Evolutionary conservation across 306 rosid species (phyloP), one percentile per base, ranked within the genome.

Genomic region (Corylus heterophylla): DNA sequence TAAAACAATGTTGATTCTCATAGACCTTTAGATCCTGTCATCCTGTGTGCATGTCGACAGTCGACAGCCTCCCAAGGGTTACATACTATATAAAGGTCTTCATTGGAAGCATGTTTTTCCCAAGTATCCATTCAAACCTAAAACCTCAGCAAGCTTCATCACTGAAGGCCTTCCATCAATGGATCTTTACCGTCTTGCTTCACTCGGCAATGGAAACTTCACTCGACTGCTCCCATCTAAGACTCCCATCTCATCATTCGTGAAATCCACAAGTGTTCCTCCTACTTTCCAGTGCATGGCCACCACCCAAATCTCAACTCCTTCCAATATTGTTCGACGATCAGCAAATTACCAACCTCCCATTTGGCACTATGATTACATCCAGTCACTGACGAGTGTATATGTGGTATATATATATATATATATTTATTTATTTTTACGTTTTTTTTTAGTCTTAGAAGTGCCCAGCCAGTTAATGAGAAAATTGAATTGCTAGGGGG

Each of bases 281-380:
- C 17, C 3, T 8, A 5, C 70, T 64, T 2, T 35, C 20, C 44
- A 12, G 2, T 64, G 47, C 70, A 64, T 29, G 70, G 20, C 17
- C 42, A 8, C 47, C 45, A 6, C 11, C 2, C 9, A 64, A 35
- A 64, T 35, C 18, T 64, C 70, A 63, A 13, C 8, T 13, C 12
- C 12, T 27, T 12, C 22, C 10, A 22, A 35, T 37, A 13, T 75
- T 11, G 59, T 35, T 37, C 80, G 80, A 18, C 69, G 84, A 54
- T 54, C 79, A 7, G 84, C 84, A 75, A 75, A 81, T 50, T 81
- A 68, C 17, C 64, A 69, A 9, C 54, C 76, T 16, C 20, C 84
- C 62, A 68, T 75, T 47, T 81, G 84, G 84, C 18, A 68, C 3
- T 54, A 58, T 58, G 76, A 81, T 18, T 81, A 27, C 6, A 37